Conservation (phyloP, 2,329 filamentous ascomycete species). For the Aspergillus quadricinctus region DNA sequence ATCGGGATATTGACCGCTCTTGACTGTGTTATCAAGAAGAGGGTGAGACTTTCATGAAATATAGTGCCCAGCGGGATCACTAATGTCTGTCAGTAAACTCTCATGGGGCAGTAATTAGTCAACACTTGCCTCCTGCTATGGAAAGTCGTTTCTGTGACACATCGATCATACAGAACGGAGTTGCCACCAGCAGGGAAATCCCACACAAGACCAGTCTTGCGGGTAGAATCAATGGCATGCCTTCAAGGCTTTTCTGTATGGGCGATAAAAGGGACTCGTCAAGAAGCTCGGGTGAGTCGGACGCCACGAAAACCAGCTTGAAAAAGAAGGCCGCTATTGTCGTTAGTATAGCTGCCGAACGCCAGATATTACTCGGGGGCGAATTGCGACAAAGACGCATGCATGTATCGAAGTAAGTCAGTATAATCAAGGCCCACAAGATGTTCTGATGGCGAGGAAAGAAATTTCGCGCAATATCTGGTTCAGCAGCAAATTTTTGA, state of each 20-base stretch:
- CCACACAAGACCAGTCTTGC: slow-evolving; percentile 49
- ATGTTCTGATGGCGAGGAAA: slow-evolving; percentile 59
- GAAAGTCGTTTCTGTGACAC: background rate
- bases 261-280: slow-evolving; percentile 28
- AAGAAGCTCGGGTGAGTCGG: slow-evolving; percentile 82
- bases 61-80: slow-evolving; percentile 15
- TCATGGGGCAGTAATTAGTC: background rate
- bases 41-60: slow-evolving; percentile 63
- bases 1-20: slow-evolving; percentile 80
- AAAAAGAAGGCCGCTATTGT: slow-evolving; percentile 66
- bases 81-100: slow-evolving; percentile 10
- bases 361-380: slow-evolving; percentile 22
- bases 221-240: slow-evolving; percentile 46
- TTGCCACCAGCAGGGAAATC: slow-evolving; percentile 32
- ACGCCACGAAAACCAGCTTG: slow-evolving; percentile 82
- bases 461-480: slow-evolving; percentile 75
- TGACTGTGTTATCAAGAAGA: slow-evolving; percentile 84
- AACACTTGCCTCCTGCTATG: slow-evolving; percentile 15
- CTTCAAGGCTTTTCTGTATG: slow-evolving; percentile 35
- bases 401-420: slow-evolving; percentile 63
- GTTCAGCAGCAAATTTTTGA: slow-evolving; percentile 88
- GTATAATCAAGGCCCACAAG: slow-evolving; percentile 70
- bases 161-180: slow-evolving; percentile 18
- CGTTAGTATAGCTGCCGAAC: slow-evolving; percentile 37
- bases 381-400: slow-evolving; percentile 37